These are phyloP conservation scores for Inga leiocalycina DNA, from an alignment of 306 rosid species.

Conservation along the genomic window DNA sequence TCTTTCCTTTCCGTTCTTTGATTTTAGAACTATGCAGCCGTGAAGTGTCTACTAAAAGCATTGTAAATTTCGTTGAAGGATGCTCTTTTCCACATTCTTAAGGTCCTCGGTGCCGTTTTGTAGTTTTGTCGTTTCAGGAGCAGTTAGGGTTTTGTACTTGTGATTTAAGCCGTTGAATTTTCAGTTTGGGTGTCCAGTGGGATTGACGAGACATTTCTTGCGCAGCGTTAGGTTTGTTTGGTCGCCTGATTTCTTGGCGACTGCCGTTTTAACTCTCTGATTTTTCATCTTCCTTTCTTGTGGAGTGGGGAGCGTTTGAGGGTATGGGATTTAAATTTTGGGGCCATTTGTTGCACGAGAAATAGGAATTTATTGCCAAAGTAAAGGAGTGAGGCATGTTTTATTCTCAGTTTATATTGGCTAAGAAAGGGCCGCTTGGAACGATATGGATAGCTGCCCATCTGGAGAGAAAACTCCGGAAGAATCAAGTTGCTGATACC, in stretches of 20 bases:
- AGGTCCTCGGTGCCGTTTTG: background rate
- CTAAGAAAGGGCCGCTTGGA: slow-evolving; percentile 99
- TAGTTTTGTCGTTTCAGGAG: background rate
- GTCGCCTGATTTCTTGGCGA: background rate
- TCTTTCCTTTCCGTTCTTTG: background rate
- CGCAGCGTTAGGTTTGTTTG: background rate
- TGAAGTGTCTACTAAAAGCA: background rate
- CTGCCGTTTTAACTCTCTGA: background rate
- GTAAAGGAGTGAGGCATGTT: slow-evolving; percentile 63
- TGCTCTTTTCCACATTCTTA: background rate
- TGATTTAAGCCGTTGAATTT: background rate
- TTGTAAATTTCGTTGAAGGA: background rate
- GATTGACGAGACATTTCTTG: background rate
- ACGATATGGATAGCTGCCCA: slow-evolving; percentile 99
- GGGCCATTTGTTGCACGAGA: slow-evolving; percentile 32
- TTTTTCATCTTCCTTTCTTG: background rate
- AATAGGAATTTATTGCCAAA: slow-evolving; percentile 27
- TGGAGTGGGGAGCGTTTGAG: background rate
- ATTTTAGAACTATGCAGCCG: background rate
- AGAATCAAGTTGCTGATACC: slow-evolving; percentile 99
- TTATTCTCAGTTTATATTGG: slow-evolving; percentile 98
- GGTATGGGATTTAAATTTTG: slow-evolving; percentile 27
- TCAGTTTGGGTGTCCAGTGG: background rate
- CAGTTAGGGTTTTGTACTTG: slow-evolving; percentile 24
- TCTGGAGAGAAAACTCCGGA: slow-evolving; percentile 97